Evolutionary conservation across 306 rosid genomes (phyloP).

Genomic region (Trichosanthes cucumerina): DNA sequence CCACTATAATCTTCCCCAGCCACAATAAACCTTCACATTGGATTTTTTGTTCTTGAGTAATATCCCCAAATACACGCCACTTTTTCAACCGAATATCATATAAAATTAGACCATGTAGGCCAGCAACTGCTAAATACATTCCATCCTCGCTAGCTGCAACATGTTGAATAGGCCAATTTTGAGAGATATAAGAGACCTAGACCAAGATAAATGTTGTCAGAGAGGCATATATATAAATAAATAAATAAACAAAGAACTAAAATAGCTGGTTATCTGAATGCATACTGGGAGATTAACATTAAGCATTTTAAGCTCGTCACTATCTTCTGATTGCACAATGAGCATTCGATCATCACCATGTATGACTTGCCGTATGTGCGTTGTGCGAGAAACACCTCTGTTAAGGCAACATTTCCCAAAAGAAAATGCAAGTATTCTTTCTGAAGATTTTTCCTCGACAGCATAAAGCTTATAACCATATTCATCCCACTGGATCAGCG

Average conservation of each 20-base stretch:
- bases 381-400: conserved; percentile 92
- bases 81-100: conserved; percentile 78
- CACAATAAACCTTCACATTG: conserved; percentile 92
- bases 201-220: conserved; percentile 25
- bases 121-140: conserved; percentile 84
- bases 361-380: conserved; percentile 83
- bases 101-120: conserved; percentile 82
- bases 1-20: conserved; percentile 95
- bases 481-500: conserved; percentile 92
- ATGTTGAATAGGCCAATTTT: conserved; percentile 96
- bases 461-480: conserved; percentile 87
- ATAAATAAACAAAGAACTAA: conserved; percentile 6
- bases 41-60: conserved; percentile 87
- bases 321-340: conserved; percentile 89
- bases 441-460: conserved; percentile 61
- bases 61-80: conserved; percentile 95
- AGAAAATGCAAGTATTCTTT: conserved; percentile 78
- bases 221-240: not conserved
- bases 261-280: conserved; percentile 21
- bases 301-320: conserved; percentile 89
- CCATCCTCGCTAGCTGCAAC: conserved; percentile 97
- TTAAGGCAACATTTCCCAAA: conserved; percentile 96
- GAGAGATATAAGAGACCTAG: conserved; percentile 94
- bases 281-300: conserved; percentile 95
- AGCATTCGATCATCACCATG: conserved; percentile 84